Percentiles rank a stretch among this genome's conserved stretches.
These are phyloP conservation scores for Irpex rosettiformis DNA, from an alignment of 1,284 basidiomycete genomes.

Conservation along the genomic window DNA sequence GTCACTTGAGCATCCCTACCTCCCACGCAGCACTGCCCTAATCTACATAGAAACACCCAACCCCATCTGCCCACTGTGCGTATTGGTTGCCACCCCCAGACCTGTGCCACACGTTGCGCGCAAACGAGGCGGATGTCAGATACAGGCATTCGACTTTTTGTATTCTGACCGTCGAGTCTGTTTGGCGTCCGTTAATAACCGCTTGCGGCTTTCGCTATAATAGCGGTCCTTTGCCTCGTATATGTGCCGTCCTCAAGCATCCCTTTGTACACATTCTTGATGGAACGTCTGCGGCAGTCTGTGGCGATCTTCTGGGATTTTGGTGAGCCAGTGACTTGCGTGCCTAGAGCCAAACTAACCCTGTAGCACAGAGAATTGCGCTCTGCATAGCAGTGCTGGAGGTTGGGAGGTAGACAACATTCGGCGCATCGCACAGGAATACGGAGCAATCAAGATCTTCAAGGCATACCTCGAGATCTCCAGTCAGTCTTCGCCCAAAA, in stretches of 20 bases:
- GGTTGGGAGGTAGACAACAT: slow-evolving; percentile 31
- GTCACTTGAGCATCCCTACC: neutral
- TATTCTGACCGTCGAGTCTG: neutral
- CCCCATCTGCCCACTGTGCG: neutral
- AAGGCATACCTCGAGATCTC: slow-evolving; percentile 51
- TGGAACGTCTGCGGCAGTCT: slow-evolving; percentile 20
- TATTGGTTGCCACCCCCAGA: neutral
- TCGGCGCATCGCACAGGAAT: slow-evolving; percentile 24
- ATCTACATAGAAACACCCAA: neutral
- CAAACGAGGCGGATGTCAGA: neutral
- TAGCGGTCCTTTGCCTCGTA: neutral
- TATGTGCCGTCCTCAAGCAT: neutral
- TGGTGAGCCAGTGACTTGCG: slow-evolving; percentile 35
- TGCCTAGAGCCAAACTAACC: neutral
- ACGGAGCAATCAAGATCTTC: slow-evolving; percentile 29
- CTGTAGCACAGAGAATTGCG: slow-evolving; percentile 48
- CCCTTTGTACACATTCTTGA: neutral
- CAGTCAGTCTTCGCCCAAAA: slow-evolving; percentile 28
- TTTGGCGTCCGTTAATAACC: neutral
- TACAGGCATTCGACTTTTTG: neutral
- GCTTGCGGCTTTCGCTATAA: neutral
- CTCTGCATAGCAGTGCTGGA: slow-evolving; percentile 40
- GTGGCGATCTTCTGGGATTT: slow-evolving; percentile 65
- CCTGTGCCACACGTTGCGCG: neutral
- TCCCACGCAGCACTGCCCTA: neutral